Percentiles rank a stretch among this genome's conserved stretches.
Evolutionary conservation across 345 rosid genomes (phyloP).

Genomic region (Noccaea bulbosa): DNA sequence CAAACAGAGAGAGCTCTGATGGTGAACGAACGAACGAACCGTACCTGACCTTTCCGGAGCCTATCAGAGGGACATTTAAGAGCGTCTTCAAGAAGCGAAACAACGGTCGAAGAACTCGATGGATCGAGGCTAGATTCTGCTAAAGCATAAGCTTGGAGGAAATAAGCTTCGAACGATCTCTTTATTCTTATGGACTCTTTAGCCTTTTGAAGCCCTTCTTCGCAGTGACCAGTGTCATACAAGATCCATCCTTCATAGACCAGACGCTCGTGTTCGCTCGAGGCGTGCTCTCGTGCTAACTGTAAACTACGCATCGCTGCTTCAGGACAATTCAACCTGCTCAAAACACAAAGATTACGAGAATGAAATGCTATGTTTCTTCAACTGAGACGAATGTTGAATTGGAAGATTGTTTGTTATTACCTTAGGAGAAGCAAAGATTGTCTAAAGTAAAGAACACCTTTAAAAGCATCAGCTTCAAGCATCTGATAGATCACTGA

Average conservation of each 20-base stretch:
- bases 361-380: constrained; percentile 2
- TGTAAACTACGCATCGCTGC: constrained; percentile 98
- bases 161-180: constrained; percentile 98
- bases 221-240: constrained; percentile 94
- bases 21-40: constrained; percentile 26
- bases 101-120: constrained; percentile 76
- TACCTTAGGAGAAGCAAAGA: constrained; percentile 95
- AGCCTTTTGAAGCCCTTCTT: constrained; percentile 91
- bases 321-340: constrained; percentile 93
- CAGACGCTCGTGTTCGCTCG: constrained; percentile 82
- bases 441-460: constrained; percentile 91
- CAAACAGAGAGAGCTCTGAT: constrained; percentile 16
- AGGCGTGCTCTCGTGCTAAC: constrained; percentile 87
- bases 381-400: no score
- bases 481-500: constrained; percentile 99
- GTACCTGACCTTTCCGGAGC: constrained; percentile 98
- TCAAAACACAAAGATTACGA: constrained; percentile 3
- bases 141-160: constrained; percentile 96
- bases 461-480: constrained; percentile 89
- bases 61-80: constrained; percentile 95
- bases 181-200: constrained; percentile 79
- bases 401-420: background rate
- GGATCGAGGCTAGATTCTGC: constrained; percentile 92
- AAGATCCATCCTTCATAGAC: constrained; percentile 99
- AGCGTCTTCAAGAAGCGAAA: constrained; percentile 94